Evolutionary conservation across 2,329 filamentous ascomycete genomes (phyloP).

Genomic region (Rhytidhysteron rufulum): DNA sequence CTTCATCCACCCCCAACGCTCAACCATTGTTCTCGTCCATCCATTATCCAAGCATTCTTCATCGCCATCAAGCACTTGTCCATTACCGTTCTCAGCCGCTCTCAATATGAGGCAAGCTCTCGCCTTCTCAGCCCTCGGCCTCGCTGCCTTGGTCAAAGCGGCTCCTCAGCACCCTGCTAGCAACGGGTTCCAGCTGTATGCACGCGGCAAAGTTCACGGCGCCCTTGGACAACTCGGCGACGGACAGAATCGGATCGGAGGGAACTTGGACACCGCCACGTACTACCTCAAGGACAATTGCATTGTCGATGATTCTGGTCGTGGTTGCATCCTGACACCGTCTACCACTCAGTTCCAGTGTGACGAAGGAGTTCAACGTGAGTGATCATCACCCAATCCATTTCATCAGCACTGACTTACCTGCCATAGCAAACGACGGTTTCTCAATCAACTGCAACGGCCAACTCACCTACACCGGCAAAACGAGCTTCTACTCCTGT

Average conservation of each 20-base stretch:
- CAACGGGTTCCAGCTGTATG: slow-evolving; percentile 8
- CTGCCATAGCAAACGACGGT: slow-evolving; percentile 42
- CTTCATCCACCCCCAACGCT: neutral
- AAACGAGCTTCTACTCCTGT: slow-evolving; percentile 57
- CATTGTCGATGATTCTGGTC: slow-evolving; percentile 54
- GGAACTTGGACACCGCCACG: slow-evolving; percentile 43
- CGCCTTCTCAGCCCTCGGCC: slow-evolving; percentile 12
- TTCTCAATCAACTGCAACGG: slow-evolving; percentile 56
- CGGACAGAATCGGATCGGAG: slow-evolving; percentile 60
- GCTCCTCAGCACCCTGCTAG: slow-evolving; percentile 6
- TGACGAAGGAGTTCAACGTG: slow-evolving; percentile 48
- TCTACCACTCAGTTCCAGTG: slow-evolving; percentile 60
- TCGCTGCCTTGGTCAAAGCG: slow-evolving; percentile 16
- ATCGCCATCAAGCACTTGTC: neutral
- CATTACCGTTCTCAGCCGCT: neutral
- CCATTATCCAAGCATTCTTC: neutral
- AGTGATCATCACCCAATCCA: slow-evolving; percentile 3
- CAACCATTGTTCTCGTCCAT: neutral
- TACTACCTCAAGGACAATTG: slow-evolving; percentile 52
- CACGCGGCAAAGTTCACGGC: slow-evolving; percentile 32
- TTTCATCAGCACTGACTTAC: slow-evolving; percentile 1
- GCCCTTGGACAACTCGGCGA: slow-evolving; percentile 57
- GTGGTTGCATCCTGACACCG: slow-evolving; percentile 62
- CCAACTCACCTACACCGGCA: slow-evolving; percentile 49
- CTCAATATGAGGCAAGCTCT: slow-evolving; percentile 17